Evolutionary conservation across 2,329 filamentous ascomycete genomes (phyloP), one percentile per base, ranked within the genome.

Genomic region (Cladophialophora bantiana): DNA sequence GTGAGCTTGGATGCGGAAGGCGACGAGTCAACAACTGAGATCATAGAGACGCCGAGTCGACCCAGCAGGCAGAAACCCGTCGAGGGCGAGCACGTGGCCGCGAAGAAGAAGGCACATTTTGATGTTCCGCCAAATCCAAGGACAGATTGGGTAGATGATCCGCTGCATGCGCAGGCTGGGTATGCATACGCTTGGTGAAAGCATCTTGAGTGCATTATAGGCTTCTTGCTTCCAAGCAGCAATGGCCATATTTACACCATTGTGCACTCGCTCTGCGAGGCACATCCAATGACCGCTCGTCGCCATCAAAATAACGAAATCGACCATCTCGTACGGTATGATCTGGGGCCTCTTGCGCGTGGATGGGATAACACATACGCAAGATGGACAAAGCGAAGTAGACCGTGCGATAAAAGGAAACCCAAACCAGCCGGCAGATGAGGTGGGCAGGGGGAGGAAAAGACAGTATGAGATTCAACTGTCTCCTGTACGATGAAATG

Each of bases 31-130:
- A 56, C 31, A 7, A 62, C 60, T 15, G 60, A 56, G 50, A 45
- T 62, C 15, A 56, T 62, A 15, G 60, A 62, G 20, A 62, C 60
- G 5, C 60, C 60, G 20, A 62, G 52, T 56, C 60, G 60, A 9
- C 60, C 52, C 6, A 42, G 59, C 48, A 61, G 40, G 52, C 32
- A 38, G 10, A 38, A 20, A 15, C 38, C 13, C 2, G n/a, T 10
- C 10, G 57, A 59, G n/a, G 9, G 7, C 18, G 48, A 4, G 2
- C 40, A 32, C 7, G 59, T 9, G 6, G 32, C 15, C 34, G 4
- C 31, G 15, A 61, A 61, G 18, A 61, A 61, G 18, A 61, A 42
- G 15, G 59, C 59, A 12, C 59, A 45, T 13, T 61, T 61, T 31
- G 34, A 54, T 20, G 34, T 61, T 4, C 34, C 34, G 7, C 32